Evolutionary conservation across 2,329 filamentous ascomycete species (phyloP).

Genomic region (Fusarium transvaalense): DNA sequence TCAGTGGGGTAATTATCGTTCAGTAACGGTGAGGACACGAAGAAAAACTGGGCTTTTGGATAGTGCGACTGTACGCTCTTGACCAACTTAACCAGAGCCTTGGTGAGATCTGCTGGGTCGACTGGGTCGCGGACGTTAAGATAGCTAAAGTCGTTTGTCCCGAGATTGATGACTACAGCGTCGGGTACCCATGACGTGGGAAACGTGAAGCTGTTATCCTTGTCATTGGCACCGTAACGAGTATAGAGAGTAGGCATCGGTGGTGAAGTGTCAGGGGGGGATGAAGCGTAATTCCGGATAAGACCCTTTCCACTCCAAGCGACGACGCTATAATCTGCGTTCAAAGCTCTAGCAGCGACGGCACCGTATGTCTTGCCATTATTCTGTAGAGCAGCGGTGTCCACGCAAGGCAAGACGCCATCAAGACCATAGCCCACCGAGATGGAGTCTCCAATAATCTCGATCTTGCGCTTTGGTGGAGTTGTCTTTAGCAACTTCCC

Average conservation of each 20-base stretch:
- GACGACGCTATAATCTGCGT: slow-evolving; percentile 58
- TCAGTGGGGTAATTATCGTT: slow-evolving; percentile 54
- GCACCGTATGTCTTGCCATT: slow-evolving; percentile 59
- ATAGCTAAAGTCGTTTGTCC: slow-evolving; percentile 60
- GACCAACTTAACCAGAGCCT: slow-evolving; percentile 43
- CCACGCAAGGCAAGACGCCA: slow-evolving; percentile 55
- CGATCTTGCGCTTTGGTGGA: slow-evolving; percentile 53
- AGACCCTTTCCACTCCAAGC: slow-evolving; percentile 61
- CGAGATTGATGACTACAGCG: slow-evolving; percentile 59
- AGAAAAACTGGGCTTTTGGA: slow-evolving; percentile 54
- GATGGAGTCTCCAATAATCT: slow-evolving; percentile 61
- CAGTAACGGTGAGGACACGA: slow-evolving; percentile 57
- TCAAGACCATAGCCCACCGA: slow-evolving; percentile 60
- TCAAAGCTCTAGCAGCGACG: slow-evolving; percentile 56
- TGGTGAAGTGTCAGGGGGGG: slow-evolving; percentile 49
- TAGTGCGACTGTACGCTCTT: slow-evolving; percentile 52
- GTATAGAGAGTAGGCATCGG: slow-evolving; percentile 58
- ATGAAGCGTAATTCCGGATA: slow-evolving; percentile 54
- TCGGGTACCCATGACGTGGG: slow-evolving; percentile 48
- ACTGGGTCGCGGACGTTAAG: slow-evolving; percentile 48
- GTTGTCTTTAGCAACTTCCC: slow-evolving; percentile 40
- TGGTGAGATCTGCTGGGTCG: slow-evolving; percentile 46
- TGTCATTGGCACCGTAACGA: slow-evolving; percentile 58
- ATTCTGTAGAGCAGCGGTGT: slow-evolving; percentile 56
- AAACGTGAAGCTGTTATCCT: slow-evolving; percentile 55